Evolutionary conservation across 1,284 basidiomycete species (phyloP), one percentile per base, ranked within the genome.

Genomic region (Malassezia obtusa): DNA sequence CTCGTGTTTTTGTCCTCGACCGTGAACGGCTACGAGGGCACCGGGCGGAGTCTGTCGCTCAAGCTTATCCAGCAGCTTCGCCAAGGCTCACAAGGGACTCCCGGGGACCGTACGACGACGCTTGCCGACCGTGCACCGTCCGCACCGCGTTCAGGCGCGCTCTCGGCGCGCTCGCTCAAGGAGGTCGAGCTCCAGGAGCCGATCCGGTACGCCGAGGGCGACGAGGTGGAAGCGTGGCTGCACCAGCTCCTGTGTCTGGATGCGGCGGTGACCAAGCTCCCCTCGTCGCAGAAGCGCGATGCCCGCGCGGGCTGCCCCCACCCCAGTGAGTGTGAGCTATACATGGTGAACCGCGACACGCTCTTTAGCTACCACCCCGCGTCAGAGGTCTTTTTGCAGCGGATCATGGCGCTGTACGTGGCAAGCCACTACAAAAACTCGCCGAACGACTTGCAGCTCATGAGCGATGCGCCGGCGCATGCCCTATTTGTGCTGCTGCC

Each of bases 1-100:
- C 86, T 96, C 37, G 90, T 98, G 46, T 96, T 98, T 79, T 85
- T 98, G 80, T 88, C 90, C 1, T 94, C 89, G 17, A 99, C 94
- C 2, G 92, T 98, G 78, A 96, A 96, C 73, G 94, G 94, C 39
- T 99, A 99, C 77, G 94, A 98, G 78, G 94, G 94, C 19, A 98
- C 94, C 0, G 94, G 94, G 17, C 86, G 94, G 31, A 95, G 90
- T 2, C 82, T 99, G 41, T 92, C 89, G 41, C 85, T 99, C 65
- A 99, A 99, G 75, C 85, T 99, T 53, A 87, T 99, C 60, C 87
- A 96, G 76, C 91, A 96, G 75, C 82, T 98, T 3, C 86, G 94
- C 83, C 1, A 83, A 82, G 3, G 77, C 83, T 43, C 79, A 79
- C n/a, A 84, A 83, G 74, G 60, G 35, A 41, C 60, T 6, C 51